These are phyloP conservation scores for Pestalotiopsis sp. DNA, from an alignment of 2,329 filamentous ascomycete genomes.

Conservation along the genomic window DNA sequence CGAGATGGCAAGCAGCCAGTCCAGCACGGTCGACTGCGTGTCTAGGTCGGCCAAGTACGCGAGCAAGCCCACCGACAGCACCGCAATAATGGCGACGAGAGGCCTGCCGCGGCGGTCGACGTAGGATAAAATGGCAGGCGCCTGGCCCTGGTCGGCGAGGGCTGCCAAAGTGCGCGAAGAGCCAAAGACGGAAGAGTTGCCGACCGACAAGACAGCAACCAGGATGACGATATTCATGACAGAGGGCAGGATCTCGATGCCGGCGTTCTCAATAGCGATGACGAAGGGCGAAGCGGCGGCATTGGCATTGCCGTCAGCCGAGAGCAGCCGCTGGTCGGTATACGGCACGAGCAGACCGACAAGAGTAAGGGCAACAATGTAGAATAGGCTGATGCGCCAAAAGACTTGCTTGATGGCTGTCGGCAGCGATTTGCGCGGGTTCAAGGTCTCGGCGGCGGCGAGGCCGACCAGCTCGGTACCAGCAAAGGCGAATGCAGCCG, in stretches of 20 bases:
- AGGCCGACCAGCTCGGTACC: slow-evolving; percentile 46
- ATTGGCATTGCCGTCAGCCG: slow-evolving; percentile 28
- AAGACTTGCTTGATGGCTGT: slow-evolving; percentile 70
- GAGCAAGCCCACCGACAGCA: slow-evolving; percentile 71
- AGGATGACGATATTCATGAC: slow-evolving; percentile 96
- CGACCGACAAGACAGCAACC: slow-evolving; percentile 85
- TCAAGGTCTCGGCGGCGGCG: slow-evolving; percentile 60
- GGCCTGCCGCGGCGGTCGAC: slow-evolving; percentile 83
- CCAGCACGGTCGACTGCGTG: slow-evolving; percentile 65
- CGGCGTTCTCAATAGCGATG: slow-evolving; percentile 79
- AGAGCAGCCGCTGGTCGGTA: slow-evolving; percentile 31
- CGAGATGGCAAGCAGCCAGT: slow-evolving; percentile 79
- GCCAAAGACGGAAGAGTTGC: slow-evolving; percentile 90
- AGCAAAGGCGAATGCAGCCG: slow-evolving; percentile 50
- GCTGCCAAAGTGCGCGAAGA: slow-evolving; percentile 89
- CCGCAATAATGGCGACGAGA: slow-evolving; percentile 70
- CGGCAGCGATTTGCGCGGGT: slow-evolving; percentile 63
- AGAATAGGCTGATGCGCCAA: slow-evolving; percentile 68
- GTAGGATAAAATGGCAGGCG: slow-evolving; percentile 76
- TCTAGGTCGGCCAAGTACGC: slow-evolving; percentile 73
- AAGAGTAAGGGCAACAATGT: slow-evolving; percentile 64
- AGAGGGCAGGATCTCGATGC: slow-evolving; percentile 76
- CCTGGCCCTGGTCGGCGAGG: slow-evolving; percentile 84
- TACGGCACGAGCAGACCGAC: slow-evolving; percentile 37
- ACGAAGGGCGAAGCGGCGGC: slow-evolving; percentile 75